These are phyloP conservation scores for Favolaschia claudopus DNA, from an alignment of 768 basidiomycete species.

Conservation along the genomic window DNA sequence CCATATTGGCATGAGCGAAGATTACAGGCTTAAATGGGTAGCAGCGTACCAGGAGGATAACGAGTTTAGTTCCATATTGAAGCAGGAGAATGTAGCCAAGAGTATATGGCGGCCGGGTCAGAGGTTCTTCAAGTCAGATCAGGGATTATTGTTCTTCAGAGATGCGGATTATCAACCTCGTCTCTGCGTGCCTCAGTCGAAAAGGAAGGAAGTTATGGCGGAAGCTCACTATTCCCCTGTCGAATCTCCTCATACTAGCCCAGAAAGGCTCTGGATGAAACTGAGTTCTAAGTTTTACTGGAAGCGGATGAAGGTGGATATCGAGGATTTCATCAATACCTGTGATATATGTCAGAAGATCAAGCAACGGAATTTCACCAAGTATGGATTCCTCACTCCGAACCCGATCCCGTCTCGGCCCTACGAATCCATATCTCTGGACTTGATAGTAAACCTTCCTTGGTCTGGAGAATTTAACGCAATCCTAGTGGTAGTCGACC, in stretches of 20 bases:
- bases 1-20: neutral
- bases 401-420: constrained; percentile 30
- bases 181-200: constrained; percentile 16
- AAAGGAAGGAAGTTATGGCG: neutral
- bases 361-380: neutral
- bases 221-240: constrained; percentile 8
- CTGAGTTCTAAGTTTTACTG: too few relatives aligned
- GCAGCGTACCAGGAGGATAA: neutral
- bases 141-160: constrained; percentile 23
- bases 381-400: constrained; percentile 24
- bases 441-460: constrained; percentile 35
- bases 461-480: constrained; percentile 17
- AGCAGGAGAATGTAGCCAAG: neutral
- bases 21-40: neutral
- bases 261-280: neutral
- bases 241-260: constrained; percentile 10
- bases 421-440: constrained; percentile 32
- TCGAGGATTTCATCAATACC: neutral
- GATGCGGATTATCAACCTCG: constrained; percentile 21
- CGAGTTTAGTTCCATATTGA: neutral
- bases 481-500: neutral
- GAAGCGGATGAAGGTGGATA: neutral
- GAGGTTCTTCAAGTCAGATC: constrained; percentile 15
- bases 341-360: neutral
- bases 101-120: neutral